Conservation (phyloP, 2,329 filamentous ascomycete genomes). For the Penicillium sp. region DNA sequence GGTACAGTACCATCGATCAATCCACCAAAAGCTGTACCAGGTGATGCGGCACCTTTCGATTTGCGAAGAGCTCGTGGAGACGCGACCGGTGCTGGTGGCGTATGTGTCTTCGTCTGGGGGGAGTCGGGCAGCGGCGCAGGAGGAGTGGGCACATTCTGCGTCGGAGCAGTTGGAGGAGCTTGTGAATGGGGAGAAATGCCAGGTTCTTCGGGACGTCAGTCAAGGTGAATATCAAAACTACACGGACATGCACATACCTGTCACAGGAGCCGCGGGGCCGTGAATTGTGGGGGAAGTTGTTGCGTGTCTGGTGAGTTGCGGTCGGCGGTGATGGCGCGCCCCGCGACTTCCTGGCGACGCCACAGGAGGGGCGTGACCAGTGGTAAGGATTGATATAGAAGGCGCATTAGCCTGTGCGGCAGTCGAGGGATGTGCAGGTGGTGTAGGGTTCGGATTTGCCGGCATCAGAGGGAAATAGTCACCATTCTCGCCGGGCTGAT, state of each 20-base stretch:
- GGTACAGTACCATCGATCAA: constrained; percentile 79
- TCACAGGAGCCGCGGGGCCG: constrained; percentile 43
- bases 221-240: not conserved
- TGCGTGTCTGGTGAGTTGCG: constrained; percentile 62
- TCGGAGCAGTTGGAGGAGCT: constrained; percentile 19
- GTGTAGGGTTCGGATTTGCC: constrained; percentile 37
- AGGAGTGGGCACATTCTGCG: constrained; percentile 34
- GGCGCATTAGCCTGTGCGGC: constrained; percentile 46
- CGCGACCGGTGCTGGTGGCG: constrained; percentile 39
- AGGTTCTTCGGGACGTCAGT: constrained; percentile 23
- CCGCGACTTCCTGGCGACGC: constrained; percentile 73
- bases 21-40: constrained; percentile 49
- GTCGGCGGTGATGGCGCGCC: constrained; percentile 53
- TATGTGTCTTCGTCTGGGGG: constrained; percentile 33
- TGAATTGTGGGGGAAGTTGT: constrained; percentile 76
- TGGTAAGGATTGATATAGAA: constrained; percentile 75
- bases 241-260: constrained; percentile 31
- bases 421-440: constrained; percentile 43
- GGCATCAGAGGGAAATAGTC: constrained; percentile 81
- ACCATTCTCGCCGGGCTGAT: constrained; percentile 63
- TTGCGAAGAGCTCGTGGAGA: constrained; percentile 46
- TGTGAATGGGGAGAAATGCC: constrained; percentile 26
- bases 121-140: constrained; percentile 35
- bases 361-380: constrained; percentile 72
- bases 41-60: constrained; percentile 32